Evolutionary conservation across 768 basidiomycete species (phyloP), one percentile per base, ranked within the genome.

Genomic region (Coprinellus micaceus): DNA sequence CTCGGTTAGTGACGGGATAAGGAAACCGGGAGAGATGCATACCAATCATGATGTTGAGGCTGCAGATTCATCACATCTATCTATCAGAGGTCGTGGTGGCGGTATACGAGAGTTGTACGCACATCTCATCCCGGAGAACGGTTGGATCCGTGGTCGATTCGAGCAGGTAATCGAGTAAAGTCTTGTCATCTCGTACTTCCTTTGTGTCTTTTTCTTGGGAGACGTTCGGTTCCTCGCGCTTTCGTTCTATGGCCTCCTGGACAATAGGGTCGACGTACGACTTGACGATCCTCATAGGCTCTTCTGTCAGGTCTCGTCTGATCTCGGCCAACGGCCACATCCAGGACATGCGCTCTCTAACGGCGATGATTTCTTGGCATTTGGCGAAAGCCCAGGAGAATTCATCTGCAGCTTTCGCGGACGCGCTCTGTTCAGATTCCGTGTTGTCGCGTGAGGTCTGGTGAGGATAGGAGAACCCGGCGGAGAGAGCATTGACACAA

Each of bases 161-260:
- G 29, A 84, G 78, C 44, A 86, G 66, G 67, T 84, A 78, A 59
- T 84, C 83, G 28, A 86, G 69, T 39, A 85, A 68, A 0, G 82
- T 82, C 41, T 72, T 76, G 4, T 75, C 74, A 13, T 82, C 79
- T 75, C 71, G 1, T 67, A 58, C 24, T 61, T 57, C 2, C 54
- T 54, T 30, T 65, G 69, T 56, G 72, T 72, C 24, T 70, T 67
- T 5, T 58, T 58, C 4, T 56, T 48, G 10, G 58, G 54, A 12
- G 58, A n/a, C 22, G 43, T 40, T 28, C 52, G 53, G 13, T 62
- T 61, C 58, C 74, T n/a, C n/a, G n/a, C n/a, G n/a, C n/a, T n/a
- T 76, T 67, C 75, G 75, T 60, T 70, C 70, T 21, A 86, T 64
- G 1, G 83, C 82, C 33, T 79, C 77, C 36, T 71, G 63, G n/a